Evolutionary conservation across 345 rosid species (phyloP), one percentile per base, ranked within the genome.

Genomic region (Triadica sebifera): DNA sequence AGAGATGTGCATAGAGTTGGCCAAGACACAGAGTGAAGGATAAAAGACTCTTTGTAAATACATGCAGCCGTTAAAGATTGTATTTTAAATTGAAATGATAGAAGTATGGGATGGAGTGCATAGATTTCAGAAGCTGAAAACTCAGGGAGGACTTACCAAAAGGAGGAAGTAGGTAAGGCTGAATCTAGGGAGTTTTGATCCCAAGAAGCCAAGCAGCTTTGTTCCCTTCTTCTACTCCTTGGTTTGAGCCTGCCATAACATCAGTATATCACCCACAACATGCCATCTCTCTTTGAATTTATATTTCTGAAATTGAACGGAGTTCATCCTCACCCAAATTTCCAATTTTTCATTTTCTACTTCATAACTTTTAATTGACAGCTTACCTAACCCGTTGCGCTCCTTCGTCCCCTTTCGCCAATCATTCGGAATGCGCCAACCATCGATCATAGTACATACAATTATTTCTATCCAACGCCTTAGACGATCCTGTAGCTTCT

Each of bases 181-280:
- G 93, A 81, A 94, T 92, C 86, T 89, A 89, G 83, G 92, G 91
- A 66, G 87, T 89, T 82, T 94, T 90, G 81, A 88, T 50, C 70
- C 87, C 85, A 75, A 89, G 83, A 51, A 90, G 88, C 96, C 96
- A 94, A 77, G 93, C 98, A 71, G 91, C 98, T 94, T 89, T 81
- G 85, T 92, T 94, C 77, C 84, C 90, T 79, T 83, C 91, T 72
- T 79, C 86, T 59, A 61, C 87, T 34, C 77, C 85, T 61, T 29
- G 34, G 2, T 80, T 7, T 24, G 22, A 17, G 0, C 17, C 62
- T 11, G 29, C 51, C 59, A 17, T 50, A 29, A 17, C 15, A 58
- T 58, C 34, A 29, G 34, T 2, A 17, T n/a, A 52, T 8, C 6
- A 52, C 4, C n/a, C 45, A n/a, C 24, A 41, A 51, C 24, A 29